Evolutionary conservation across 176 grass and related monocot species (phyloP).

Genomic region (Oryza rufipogon): DNA sequence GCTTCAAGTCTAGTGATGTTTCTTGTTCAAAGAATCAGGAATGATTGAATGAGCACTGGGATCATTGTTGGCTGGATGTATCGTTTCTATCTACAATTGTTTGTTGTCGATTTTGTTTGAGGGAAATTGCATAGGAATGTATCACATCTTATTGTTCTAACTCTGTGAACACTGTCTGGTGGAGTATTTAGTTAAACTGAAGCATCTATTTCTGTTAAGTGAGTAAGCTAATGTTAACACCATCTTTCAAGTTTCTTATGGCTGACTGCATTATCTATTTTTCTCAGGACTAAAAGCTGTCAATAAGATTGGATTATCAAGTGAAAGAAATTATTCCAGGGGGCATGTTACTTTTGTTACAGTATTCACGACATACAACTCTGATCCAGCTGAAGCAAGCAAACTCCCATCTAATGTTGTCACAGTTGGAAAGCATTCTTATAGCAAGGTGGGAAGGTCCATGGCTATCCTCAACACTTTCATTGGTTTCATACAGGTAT

Average conservation of each 20-base stretch:
- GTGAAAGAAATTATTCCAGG: slow-evolving; percentile 41
- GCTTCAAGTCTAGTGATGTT: background rate
- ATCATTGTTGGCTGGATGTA: background rate
- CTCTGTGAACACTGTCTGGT: background rate
- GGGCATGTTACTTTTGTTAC: slow-evolving; percentile 76
- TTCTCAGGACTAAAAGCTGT: slow-evolving; percentile 72
- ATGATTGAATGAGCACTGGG: background rate
- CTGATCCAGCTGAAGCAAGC: slow-evolving; percentile 40
- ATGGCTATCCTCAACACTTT: slow-evolving; percentile 77
- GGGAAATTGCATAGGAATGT: background rate
- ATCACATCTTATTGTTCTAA: background rate
- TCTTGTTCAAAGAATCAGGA: background rate
- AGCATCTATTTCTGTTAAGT: background rate
- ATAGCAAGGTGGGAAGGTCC: slow-evolving; percentile 68
- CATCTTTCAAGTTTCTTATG: background rate
- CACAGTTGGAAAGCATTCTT: slow-evolving; percentile 70
- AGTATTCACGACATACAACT: slow-evolving; percentile 72
- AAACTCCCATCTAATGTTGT: slow-evolving; percentile 54
- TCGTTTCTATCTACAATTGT: background rate
- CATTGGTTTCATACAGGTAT: slow-evolving; percentile 79
- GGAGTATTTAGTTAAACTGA: background rate
- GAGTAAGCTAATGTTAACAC: background rate
- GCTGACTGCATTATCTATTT: slow-evolving; percentile 29
- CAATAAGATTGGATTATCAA: slow-evolving; percentile 54
- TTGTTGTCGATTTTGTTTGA: background rate